Percentiles rank a stretch among this genome's conserved stretches.
phyloP scores from a whole-genome alignment of 2,329 filamentous ascomycete species.

The Cladophialophora exuberans region DNA sequence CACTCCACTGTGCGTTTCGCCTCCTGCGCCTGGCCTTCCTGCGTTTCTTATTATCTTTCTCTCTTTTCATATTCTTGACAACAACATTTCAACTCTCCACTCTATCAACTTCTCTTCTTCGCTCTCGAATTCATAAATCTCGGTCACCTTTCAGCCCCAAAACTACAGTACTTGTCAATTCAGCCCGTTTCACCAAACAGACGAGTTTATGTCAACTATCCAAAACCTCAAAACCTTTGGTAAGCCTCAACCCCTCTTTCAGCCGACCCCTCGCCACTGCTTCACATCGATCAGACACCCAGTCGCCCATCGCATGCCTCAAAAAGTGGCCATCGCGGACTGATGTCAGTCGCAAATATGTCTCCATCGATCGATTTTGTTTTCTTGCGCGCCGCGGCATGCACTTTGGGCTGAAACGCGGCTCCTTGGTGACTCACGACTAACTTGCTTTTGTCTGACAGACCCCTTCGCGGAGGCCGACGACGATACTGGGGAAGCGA shows the following conservation, averaged over 20 bases:
- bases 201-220: constrained; percentile 92
- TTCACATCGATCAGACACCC: not conserved
- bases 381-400: not conserved
- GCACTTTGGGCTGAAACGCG: not conserved
- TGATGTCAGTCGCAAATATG: not conserved
- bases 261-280: constrained; percentile 13
- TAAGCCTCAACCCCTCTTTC: constrained; percentile 55
- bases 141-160: not conserved
- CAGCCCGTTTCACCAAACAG: constrained; percentile 17
- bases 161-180: constrained; percentile 1
- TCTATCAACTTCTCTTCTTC: constrained; percentile 3
- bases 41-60: constrained; percentile 12
- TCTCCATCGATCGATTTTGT: too few relatives aligned
- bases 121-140: constrained; percentile 4
- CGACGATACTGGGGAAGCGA: constrained; percentile 95
- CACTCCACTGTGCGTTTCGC: not conserved
- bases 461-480: constrained; percentile 99
- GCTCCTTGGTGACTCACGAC: constrained; percentile 13
- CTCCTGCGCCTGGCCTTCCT: constrained; percentile 1
- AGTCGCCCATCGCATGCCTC: constrained; percentile 4
- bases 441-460: constrained; percentile 46
- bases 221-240: constrained; percentile 97
- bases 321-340: not conserved
- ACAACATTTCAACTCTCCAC: constrained; percentile 25
- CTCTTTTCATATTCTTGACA: constrained; percentile 12